Percentiles rank a stretch among this genome's conserved stretches.
These are phyloP conservation scores for Isatis lusitanica DNA, from an alignment of 441 rosid species.

Conservation along the genomic window DNA sequence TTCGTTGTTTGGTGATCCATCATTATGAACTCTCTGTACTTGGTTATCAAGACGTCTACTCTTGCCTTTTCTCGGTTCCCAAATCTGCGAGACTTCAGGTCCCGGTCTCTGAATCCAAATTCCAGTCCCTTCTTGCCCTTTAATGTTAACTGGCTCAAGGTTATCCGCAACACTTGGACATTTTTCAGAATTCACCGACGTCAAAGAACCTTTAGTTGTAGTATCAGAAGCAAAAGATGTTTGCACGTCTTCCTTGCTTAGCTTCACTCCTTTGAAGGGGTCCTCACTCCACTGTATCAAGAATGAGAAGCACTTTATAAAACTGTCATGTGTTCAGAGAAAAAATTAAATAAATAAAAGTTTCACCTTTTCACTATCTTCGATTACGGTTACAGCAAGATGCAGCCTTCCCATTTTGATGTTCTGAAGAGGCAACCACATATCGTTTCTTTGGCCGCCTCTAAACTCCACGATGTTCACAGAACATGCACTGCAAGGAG, in stretches of 20 bases:
- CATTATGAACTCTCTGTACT: slow-evolving; percentile 40
- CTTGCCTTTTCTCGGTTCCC: slow-evolving; percentile 88
- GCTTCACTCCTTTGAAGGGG: slow-evolving; percentile 38
- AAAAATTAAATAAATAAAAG: background rate
- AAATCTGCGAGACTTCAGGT: slow-evolving; percentile 60
- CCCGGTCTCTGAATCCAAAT: slow-evolving; percentile 83
- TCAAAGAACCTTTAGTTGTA: slow-evolving; percentile 42
- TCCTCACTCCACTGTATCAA: slow-evolving; percentile 42
- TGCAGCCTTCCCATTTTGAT: slow-evolving; percentile 76
- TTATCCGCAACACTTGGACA: slow-evolving; percentile 49
- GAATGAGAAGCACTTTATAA: background rate
- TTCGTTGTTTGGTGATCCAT: slow-evolving; percentile 47
- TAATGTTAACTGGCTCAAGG: slow-evolving; percentile 68
- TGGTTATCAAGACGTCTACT: slow-evolving; percentile 48
- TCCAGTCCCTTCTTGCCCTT: slow-evolving; percentile 66
- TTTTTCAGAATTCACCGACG: slow-evolving; percentile 46
- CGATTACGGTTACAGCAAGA: slow-evolving; percentile 73
- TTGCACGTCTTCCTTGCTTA: slow-evolving; percentile 44
- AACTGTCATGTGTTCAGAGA: background rate
- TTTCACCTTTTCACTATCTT: slow-evolving; percentile 50
- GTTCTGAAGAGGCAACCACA: slow-evolving; percentile 79
- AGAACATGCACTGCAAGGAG: slow-evolving; percentile 55
- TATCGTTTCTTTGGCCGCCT: slow-evolving; percentile 70
- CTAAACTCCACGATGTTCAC: slow-evolving; percentile 55
- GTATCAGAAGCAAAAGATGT: slow-evolving; percentile 40